Conservation (phyloP, 2,329 filamentous ascomycete species). For the Nectriaceae sp. region DNA sequence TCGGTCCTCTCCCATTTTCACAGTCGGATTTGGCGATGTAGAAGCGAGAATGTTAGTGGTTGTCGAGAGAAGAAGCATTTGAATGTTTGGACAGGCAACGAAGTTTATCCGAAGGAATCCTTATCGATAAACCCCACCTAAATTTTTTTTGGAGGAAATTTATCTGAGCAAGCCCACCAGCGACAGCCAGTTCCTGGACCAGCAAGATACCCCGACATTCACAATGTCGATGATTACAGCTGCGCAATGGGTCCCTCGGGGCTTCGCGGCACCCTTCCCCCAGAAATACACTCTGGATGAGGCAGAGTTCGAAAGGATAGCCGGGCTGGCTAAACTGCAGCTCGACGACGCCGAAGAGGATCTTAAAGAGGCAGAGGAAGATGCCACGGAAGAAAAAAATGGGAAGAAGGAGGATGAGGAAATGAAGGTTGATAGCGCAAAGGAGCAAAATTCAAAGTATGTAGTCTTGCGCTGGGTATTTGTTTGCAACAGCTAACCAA, state of each 20-base stretch:
- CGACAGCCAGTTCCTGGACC: constrained; percentile 3
- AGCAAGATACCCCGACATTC: constrained; percentile 32
- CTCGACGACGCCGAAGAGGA: constrained; percentile 92
- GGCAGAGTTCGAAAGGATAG: constrained; percentile 74
- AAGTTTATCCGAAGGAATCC: constrained; percentile 24
- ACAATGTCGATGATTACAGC: constrained; percentile 75
- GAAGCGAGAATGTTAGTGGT: not conserved
- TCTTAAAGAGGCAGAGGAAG: constrained; percentile 68
- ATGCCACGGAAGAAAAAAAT: constrained; percentile 32
- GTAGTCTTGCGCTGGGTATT: constrained; percentile 3
- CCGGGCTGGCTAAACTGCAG: constrained; percentile 73
- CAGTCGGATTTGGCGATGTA: constrained; percentile 1
- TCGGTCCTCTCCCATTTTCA: constrained; percentile 37
- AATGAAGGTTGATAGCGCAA: constrained; percentile 37
- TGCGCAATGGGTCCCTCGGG: constrained; percentile 74
- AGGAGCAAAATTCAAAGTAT: constrained; percentile 40
- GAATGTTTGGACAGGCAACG: constrained; percentile 11
- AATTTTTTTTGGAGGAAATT: constrained; percentile 38
- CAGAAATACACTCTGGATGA: constrained; percentile 76
- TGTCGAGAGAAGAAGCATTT: not conserved
- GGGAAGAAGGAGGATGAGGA: constrained; percentile 31
- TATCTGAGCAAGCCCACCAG: constrained; percentile 22
- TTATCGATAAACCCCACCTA: constrained; percentile 45
- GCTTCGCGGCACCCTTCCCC: constrained; percentile 75
- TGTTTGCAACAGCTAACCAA: constrained; percentile 13